These are phyloP conservation scores for Barnettozyma hawaiiensis DNA, from an alignment of 1,139 yeast genomes.

Conservation along the genomic window DNA sequence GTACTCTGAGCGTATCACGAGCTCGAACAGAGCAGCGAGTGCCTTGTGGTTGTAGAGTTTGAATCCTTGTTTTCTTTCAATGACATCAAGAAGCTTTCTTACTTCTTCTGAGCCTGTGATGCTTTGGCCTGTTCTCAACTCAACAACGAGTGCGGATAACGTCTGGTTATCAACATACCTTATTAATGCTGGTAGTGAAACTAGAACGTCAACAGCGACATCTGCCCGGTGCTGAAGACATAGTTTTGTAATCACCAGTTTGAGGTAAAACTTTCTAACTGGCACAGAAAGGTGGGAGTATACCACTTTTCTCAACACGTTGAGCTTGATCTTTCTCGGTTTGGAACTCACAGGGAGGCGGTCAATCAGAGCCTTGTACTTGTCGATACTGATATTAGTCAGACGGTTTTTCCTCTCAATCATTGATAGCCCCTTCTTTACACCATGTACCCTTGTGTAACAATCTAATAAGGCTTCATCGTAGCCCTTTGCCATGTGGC, in stretches of 20 bases:
- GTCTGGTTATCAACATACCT: conserved; percentile 13
- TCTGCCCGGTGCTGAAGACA: conserved; percentile 4
- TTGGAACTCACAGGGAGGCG: conserved; percentile 9
- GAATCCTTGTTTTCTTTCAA: not conserved
- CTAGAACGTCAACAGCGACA: conserved; percentile 5
- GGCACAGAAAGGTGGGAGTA: conserved; percentile 1
- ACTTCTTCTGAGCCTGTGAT: not conserved
- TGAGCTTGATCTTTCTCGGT: conserved; percentile 6
- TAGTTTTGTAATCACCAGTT: conserved; percentile 14
- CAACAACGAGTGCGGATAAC: conserved; percentile 11
- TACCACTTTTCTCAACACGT: conserved; percentile 1
- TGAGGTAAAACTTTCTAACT: conserved; percentile 15
- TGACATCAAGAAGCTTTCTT: not conserved
- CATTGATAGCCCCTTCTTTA: conserved; percentile 9
- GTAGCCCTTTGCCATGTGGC: conserved; percentile 7
- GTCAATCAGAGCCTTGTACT: conserved; percentile 15
- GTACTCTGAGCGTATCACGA: conserved; percentile 8
- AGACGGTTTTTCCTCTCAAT: conserved; percentile 6
- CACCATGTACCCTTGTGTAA: conserved; percentile 10
- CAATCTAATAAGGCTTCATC: conserved; percentile 11
- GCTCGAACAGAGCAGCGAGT: conserved; percentile 3
- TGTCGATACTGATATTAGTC: conserved; percentile 9
- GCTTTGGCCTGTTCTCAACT: not conserved
- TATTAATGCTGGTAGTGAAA: not conserved
- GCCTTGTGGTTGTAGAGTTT: not conserved